Conservation (phyloP, 2,329 filamentous ascomycete species). For the Alternaria triticimaculans region DNA sequence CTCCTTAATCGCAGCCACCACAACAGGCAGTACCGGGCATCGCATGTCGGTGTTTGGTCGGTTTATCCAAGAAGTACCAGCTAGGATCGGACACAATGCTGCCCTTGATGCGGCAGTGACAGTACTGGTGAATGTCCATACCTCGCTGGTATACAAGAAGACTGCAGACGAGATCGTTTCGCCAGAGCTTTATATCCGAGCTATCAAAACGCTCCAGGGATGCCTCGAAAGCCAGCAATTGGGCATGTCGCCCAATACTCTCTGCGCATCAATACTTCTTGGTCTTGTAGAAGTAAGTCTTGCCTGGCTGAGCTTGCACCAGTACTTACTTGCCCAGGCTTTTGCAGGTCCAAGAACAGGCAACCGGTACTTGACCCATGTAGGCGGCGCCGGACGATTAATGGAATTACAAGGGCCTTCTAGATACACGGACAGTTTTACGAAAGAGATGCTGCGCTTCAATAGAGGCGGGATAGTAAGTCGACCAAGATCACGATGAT, state of each 20-base stretch:
- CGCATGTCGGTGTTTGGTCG: conserved; percentile 41
- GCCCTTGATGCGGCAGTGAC: conserved; percentile 42
- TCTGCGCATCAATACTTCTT: conserved; percentile 43
- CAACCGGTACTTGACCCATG: conserved; percentile 42
- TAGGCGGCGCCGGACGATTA: conserved; percentile 42
- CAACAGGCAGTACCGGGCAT: conserved; percentile 36
- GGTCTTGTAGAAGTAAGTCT: conserved; percentile 40
- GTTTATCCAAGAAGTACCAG: conserved; percentile 40
- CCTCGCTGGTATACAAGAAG: conserved; percentile 33
- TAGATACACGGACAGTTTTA: conserved; percentile 36
- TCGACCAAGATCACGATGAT: background rate
- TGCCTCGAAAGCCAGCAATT: conserved; percentile 37
- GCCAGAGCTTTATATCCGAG: conserved; percentile 37
- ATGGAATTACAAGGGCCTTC: conserved; percentile 41
- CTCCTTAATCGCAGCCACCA: conserved; percentile 34
- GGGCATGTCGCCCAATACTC: conserved; percentile 42
- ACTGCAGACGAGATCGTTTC: conserved; percentile 31
- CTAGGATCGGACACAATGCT: conserved; percentile 39
- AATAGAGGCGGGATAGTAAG: conserved; percentile 42
- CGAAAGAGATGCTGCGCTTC: conserved; percentile 41
- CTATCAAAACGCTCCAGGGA: conserved; percentile 37
- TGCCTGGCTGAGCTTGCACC: background rate
- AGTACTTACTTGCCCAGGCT: conserved; percentile 22
- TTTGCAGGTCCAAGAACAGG: conserved; percentile 39
- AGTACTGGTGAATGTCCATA: conserved; percentile 39